These are phyloP conservation scores for Cladosporium sp. DNA, from an alignment of 2,329 filamentous ascomycete genomes.

Conservation along the genomic window DNA sequence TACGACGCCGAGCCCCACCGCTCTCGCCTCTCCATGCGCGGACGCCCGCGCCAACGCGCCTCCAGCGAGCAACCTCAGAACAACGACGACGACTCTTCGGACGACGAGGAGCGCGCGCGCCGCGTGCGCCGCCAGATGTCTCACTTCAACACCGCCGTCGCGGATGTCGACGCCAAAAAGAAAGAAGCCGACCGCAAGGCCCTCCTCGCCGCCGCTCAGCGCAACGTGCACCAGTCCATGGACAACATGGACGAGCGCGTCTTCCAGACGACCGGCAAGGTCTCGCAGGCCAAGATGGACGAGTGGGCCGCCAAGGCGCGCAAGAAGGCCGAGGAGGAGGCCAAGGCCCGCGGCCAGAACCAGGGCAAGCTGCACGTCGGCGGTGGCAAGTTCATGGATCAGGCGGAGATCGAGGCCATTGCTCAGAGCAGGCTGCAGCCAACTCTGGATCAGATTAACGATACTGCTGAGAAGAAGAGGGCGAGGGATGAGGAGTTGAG, in stretches of 20 bases:
- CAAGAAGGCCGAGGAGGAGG: constrained; percentile 60
- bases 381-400: constrained; percentile 72
- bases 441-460: constrained; percentile 75
- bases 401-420: constrained; percentile 70
- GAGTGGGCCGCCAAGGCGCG: constrained; percentile 77
- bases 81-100: constrained; percentile 37
- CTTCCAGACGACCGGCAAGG: constrained; percentile 67
- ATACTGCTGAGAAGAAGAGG: constrained; percentile 66
- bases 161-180: constrained; percentile 66
- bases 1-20: constrained; percentile 45
- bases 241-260: constrained; percentile 77
- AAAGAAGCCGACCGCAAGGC: constrained; percentile 67
- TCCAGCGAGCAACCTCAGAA: constrained; percentile 54
- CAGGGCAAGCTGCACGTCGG: constrained; percentile 64
- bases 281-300: constrained; percentile 60
- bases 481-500: constrained; percentile 59
- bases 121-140: constrained; percentile 75
- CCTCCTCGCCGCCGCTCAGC: constrained; percentile 71
- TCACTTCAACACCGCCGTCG: constrained; percentile 61
- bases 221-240: constrained; percentile 75
- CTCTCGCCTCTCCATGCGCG: constrained; percentile 45
- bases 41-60: constrained; percentile 55
- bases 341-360: constrained; percentile 53
- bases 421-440: constrained; percentile 73
- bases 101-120: constrained; percentile 63